Evolutionary conservation across 176 grass and related monocot genomes (phyloP), one percentile per base, ranked within the genome.

Genomic region (Carex parvula): DNA sequence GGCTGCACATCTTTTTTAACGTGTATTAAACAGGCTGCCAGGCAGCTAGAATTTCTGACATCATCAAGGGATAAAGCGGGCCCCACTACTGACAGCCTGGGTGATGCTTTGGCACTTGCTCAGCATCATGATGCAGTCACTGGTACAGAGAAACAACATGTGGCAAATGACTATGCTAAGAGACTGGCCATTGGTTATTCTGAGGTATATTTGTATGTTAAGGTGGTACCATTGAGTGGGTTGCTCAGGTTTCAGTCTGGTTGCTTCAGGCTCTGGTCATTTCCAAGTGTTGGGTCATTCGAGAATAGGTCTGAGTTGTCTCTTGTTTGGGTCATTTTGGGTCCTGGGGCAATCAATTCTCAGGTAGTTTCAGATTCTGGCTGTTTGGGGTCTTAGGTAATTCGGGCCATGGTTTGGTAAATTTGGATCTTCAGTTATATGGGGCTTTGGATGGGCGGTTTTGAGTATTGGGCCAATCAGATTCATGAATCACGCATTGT

Each of bases 131-230:
- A 98, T 87, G 95, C 92, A 79, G 90, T 98, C 73, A 93, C 86
- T 82, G 95, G 95, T 89, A 98, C 95, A 87, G 95, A 98, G 84
- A 98, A 98, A 72, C 95, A 98, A 84, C 95, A 98, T 79, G 95
- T 98, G 30, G 92, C 95, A 81, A 86, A 93, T 91, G 95, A 98
- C 83, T 98, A 98, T 91, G 90, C 95, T 60, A 98, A 98, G 86
- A 89, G 95, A 85, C 88, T 98, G 41, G 89, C 90, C 14, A 98
- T 98, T 88, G 92, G 95, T 75, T 98, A 94, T 88, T 70, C 88
- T 67, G 82, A 90, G 88, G 95, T 98, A 63, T 81, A 61, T 70
- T 87, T 76, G 8, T 62, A 29, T 20, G 22, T 41, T 60, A 26
- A 80, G 33, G 29, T 80, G 57, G 22, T 18, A 3, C 29, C n/a